Base-by-base conservation (phyloP, 345 rosid species). In the Anacardium occidentale region DNA sequence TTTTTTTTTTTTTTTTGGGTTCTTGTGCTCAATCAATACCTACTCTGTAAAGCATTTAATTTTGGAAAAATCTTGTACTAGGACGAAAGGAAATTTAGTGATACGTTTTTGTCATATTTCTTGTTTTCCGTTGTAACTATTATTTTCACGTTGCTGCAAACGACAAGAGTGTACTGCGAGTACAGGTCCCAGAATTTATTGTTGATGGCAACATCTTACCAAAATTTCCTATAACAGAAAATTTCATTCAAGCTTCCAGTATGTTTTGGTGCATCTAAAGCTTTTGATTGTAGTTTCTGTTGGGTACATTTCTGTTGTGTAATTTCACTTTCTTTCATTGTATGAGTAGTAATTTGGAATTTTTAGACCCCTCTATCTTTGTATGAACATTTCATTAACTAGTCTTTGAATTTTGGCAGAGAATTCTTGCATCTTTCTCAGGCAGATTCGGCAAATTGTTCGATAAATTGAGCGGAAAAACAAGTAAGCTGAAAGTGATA, bases 391-490 rank as follows among this genome's bases (percentile, higher is more conserved):
- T 22, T 70, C 25, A 18, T 59, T 70, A 32, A 58, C 44, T 40
- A 59, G 42, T 48, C 25, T 62, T 3, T 26, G 64, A 45, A 59
- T 17, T 11, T 40, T 37, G 69, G 77, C 83, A 86, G 90, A 62
- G 66, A 74, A 56, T 71, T 64, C 26, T 83, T 60, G 76, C 78
- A 57, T 78, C 81, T 18, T 85, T 80, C 69, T 83, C 85, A 7
- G 78, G 77, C 48, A 80, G 78, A 65, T 67, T 89, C 21, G 26
- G 64, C 25, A 83, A 76, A 56, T 62, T 89, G 53, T 82, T 80
- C 32, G 56, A 74, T 22, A 22, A 71, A 47, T 40, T 62, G 72
- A 65, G 61, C 6, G 58, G 64, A 18, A 42, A 10, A 14, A 64
- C 61, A 1, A 32, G 75, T 58, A 79, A 65, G 24, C 70, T 80